Conservation (phyloP, 257 asterid species). For the Mitragyna speciosa region DNA sequence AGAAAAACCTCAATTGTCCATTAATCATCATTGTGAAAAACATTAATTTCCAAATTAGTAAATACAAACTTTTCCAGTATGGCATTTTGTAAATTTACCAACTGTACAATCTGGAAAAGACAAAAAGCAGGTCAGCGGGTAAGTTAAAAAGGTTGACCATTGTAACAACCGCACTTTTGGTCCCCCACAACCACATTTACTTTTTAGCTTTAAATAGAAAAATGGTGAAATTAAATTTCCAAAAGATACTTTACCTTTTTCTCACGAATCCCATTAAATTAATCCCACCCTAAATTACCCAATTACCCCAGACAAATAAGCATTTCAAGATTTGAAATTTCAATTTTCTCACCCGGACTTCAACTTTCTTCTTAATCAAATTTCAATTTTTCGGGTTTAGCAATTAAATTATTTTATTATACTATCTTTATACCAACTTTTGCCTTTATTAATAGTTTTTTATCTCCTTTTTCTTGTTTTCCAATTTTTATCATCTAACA, state of each 20-base stretch:
- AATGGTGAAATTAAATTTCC: constrained; percentile 30
- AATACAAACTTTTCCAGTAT: too few species aligned
- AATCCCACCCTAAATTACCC: constrained; percentile 20
- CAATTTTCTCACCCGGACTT: constrained; percentile 44
- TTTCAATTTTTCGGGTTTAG: constrained; percentile 46
- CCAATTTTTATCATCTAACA: too few species aligned
- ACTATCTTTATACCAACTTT: background rate
- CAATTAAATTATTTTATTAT: constrained; percentile 20
- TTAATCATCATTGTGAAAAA: too few species aligned
- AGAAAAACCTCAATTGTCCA: too few species aligned
- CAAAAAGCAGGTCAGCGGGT: constrained; percentile 60
- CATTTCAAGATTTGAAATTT: constrained; percentile 21
- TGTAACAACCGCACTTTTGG: constrained; percentile 37
- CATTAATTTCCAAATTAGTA: too few species aligned
- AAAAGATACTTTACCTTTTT: constrained; percentile 53
- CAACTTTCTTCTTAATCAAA: constrained; percentile 45
- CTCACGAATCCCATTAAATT: constrained; percentile 26
- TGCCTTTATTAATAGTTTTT: background rate
- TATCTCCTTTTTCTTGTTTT: background rate
- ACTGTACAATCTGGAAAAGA: constrained; percentile 30
- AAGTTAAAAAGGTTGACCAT: constrained; percentile 54
- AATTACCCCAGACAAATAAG: constrained; percentile 14
- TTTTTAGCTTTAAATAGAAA: constrained; percentile 33
- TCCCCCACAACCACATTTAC: constrained; percentile 35
- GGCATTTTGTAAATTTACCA: background rate